These are phyloP conservation scores for Ajuga chamaepitys DNA, from an alignment of 257 asterid species.

Conservation along the genomic window DNA sequence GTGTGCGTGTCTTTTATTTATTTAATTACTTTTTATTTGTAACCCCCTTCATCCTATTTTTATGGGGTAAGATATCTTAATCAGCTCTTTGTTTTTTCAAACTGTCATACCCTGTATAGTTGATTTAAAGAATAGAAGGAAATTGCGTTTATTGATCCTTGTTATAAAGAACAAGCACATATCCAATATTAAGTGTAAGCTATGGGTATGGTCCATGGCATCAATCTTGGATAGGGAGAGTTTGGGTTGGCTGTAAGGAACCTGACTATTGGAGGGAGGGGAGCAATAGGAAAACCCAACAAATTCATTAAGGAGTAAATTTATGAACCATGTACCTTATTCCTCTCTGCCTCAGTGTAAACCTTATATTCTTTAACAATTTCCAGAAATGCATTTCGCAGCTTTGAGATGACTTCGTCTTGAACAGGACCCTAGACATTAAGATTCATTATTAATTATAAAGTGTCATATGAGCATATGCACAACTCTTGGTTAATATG, in stretches of 20 bases:
- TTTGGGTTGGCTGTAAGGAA: not conserved
- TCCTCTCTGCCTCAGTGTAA: constrained; percentile 76
- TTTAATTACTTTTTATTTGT: too few species aligned
- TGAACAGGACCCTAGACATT: constrained; percentile 81
- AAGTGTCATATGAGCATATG: constrained; percentile 11
- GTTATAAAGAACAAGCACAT: constrained; percentile 1
- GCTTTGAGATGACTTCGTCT: constrained; percentile 80
- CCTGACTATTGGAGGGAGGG: not conserved
- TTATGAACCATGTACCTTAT: constrained; percentile 45
- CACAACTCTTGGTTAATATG: constrained; percentile 12
- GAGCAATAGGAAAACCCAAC: not conserved
- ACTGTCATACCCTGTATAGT: not conserved
- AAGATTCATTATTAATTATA: constrained; percentile 21
- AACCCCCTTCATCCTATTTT: too few species aligned
- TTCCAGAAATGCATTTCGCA: constrained; percentile 76
- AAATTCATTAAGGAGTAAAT: constrained; percentile 10
- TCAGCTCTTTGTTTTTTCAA: not conserved
- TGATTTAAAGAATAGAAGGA: not conserved
- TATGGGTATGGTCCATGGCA: not conserved
- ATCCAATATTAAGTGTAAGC: not conserved
- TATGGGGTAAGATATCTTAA: too few species aligned
- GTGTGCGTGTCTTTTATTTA: too few species aligned
- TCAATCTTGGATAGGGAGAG: not conserved
- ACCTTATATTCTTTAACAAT: constrained; percentile 78
- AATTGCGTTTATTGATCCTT: not conserved